Percentiles rank a stretch among this genome's conserved stretches.
Conservation (phyloP, 106 monocot genomes). For the Dioscorea dumetorum region DNA sequence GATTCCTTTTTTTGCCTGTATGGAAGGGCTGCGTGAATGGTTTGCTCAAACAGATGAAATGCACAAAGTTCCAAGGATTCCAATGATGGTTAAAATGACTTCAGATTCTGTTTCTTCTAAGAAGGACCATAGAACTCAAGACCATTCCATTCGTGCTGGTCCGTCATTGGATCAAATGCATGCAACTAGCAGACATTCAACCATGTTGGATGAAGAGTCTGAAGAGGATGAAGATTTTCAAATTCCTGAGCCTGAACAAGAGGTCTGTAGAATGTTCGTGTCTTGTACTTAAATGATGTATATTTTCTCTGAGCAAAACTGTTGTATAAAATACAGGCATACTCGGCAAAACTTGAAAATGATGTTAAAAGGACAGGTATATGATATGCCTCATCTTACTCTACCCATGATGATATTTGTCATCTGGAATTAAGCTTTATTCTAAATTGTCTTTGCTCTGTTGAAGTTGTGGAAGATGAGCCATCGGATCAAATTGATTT, state of each 20-base stretch:
- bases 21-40: constrained; percentile 86
- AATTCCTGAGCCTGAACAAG: constrained; percentile 49
- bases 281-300: neutral
- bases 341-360: neutral
- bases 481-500: constrained; percentile 46
- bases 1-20: neutral
- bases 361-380: neutral
- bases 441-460: neutral
- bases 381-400: neutral
- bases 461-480: constrained; percentile 37
- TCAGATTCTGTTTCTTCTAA: constrained; percentile 30
- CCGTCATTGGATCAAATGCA: constrained; percentile 36
- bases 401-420: neutral
- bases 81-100: constrained; percentile 61
- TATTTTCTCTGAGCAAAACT: neutral
- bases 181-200: constrained; percentile 33
- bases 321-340: neutral
- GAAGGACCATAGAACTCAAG: constrained; percentile 42
- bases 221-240: constrained; percentile 88
- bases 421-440: neutral
- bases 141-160: constrained; percentile 17
- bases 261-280: constrained; percentile 31
- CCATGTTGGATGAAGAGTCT: constrained; percentile 74
- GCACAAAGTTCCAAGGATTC: constrained; percentile 49
- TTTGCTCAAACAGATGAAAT: constrained; percentile 86